Percentiles rank a stretch among this genome's conserved stretches.
phyloP scores from a whole-genome alignment of 192 early-diverging fungal genomes.

The Umbelopsis isabellina region DNA sequence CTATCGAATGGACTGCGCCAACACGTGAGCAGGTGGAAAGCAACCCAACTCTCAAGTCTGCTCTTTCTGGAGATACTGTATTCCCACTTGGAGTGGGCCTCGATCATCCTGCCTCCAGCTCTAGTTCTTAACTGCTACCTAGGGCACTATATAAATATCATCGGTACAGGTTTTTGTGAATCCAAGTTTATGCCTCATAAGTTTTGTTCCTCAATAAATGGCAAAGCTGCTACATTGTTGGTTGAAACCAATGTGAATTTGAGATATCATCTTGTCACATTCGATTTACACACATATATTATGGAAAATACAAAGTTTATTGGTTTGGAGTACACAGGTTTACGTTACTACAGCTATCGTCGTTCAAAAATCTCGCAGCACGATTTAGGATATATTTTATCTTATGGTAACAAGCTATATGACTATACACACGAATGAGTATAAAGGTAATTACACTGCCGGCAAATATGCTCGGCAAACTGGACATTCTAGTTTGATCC shows the following conservation, averaged over 20 bases:
- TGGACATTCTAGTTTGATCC: conserved; percentile 79
- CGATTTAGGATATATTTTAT: background rate
- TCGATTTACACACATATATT: no score
- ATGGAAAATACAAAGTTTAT: no score
- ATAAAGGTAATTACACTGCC: conserved; percentile 41
- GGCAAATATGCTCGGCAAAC: conserved; percentile 66
- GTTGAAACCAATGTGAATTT: no score
- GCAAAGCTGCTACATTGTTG: no score
- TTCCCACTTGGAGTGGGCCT: conserved; percentile 3
- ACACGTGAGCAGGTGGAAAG: background rate
- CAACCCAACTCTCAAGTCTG: background rate
- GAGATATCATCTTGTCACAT: no score
- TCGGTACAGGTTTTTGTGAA: no score
- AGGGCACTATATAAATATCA: no score
- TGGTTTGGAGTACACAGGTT: no score
- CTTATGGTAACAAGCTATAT: background rate
- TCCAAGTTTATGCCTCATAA: no score
- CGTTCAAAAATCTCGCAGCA: no score
- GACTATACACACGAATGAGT: background rate
- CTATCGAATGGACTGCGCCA: conserved; percentile 3
- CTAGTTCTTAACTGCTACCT: background rate
- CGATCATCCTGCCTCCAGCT: background rate
- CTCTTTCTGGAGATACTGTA: background rate
- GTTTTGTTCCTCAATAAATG: no score
- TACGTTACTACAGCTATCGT: no score